Base-by-base conservation (phyloP, 495 filamentous ascomycete species). In the Podospora pseudoanserina region DNA sequence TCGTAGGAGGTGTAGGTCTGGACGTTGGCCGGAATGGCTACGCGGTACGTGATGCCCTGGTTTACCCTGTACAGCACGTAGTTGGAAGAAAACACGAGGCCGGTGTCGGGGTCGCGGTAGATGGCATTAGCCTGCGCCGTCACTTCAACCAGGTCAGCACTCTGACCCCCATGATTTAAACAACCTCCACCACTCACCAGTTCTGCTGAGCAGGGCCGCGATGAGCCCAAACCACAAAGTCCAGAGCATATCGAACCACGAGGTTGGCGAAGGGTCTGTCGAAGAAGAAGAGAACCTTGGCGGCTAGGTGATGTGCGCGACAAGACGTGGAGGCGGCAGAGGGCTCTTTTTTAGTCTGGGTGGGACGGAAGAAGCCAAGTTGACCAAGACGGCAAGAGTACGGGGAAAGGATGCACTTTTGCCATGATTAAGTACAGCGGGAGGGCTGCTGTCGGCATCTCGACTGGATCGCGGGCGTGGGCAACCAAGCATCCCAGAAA, bases 61-160 rank as follows among this genome's bases (percentile, higher is more conserved):
- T 76, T 74, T 0, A 78, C 68, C 64, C 77, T 77, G 73, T 83
- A 84, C 62, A 74, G 68, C 19, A 70, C 75, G 23, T 71, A 75
- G 65, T 75, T 77, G 67, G 82, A 73, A 18, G 80, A 77, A 73
- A 84, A 86, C 2, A 79, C 77, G 63, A 86, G 81, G 54, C 84
- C 84, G 0, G 83, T 86, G 64, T 84, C 82, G 15, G 78, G 65
- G 60, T 86, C 84, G 3, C 69, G 71, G 72, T 78, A 79, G 11
- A 79, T 64, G 26, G 73, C 63, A 19, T 72, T 71, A 19, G 72
- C 74, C 19, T 75, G 76, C 65, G 75, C 75, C 16, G 64, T 67
- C 26, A 65, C 70, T 72, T 32, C 28, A 5, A 2, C 1, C 16
- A 16, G 28, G 69, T 75, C 16, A 74, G 71, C 53, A 63, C 44